Evolutionary conservation across 139 green algal species (phyloP).

Genomic region (Chlorella vulgaris): DNA sequence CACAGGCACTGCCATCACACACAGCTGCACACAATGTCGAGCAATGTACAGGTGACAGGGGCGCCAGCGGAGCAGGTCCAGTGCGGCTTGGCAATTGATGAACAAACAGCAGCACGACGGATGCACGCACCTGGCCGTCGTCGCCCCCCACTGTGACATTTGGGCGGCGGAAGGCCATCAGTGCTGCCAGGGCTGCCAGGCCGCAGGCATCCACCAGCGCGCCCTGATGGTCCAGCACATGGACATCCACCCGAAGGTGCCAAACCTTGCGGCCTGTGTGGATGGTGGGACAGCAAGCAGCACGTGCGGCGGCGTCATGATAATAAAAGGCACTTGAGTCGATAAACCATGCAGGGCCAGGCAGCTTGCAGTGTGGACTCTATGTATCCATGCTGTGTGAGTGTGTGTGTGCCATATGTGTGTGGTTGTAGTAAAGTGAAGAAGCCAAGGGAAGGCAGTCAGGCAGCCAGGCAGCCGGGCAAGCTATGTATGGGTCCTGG

Average conservation of each 20-base stretch:
- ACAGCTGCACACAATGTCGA: no score
- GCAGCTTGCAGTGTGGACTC: no score
- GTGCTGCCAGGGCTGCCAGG: constrained; percentile 76
- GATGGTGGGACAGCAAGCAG: neutral
- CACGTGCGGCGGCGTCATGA: neutral
- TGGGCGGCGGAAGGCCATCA: constrained; percentile 79
- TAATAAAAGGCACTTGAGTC: no score
- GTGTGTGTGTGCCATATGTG: neutral
- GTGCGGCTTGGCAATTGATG: no score
- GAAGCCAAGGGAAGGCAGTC: neutral
- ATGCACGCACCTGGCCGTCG: neutral
- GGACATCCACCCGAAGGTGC: constrained; percentile 75
- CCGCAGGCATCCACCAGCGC: constrained; percentile 81
- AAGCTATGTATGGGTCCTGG: no score
- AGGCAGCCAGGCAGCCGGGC: neutral
- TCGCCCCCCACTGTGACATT: constrained; percentile 66
- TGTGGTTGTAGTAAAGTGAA: neutral
- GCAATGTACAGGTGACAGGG: no score
- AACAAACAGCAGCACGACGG: no score
- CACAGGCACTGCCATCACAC: no score
- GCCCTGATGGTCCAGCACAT: constrained; percentile 81
- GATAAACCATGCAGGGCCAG: no score
- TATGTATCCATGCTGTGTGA: no score
- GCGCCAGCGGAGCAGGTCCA: no score
- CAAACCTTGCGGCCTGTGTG: constrained; percentile 68